These are phyloP conservation scores for Cupressus sempervirens DNA, from an alignment of 75 land plant species.

Conservation along the genomic window DNA sequence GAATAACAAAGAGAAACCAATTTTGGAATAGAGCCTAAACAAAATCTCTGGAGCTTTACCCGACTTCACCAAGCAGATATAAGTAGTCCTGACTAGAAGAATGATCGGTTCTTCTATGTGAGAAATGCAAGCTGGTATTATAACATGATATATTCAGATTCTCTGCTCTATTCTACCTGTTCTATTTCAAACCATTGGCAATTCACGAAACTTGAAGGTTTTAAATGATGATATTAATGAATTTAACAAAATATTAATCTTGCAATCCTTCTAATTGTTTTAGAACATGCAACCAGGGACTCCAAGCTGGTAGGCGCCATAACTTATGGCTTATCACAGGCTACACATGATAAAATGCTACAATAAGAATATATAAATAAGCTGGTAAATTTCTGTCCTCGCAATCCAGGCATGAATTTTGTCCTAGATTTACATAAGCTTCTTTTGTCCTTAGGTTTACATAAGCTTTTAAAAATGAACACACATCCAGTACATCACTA, in stretches of 20 bases:
- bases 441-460: not conserved
- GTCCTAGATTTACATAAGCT: not conserved
- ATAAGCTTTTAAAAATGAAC: not conserved
- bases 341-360: not conserved
- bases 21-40: not conserved
- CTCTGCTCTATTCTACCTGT: not conserved
- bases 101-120: not conserved
- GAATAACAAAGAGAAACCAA: not conserved
- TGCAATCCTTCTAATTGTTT: not conserved
- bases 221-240: not conserved
- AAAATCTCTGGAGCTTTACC: not conserved
- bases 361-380: conserved; percentile 2
- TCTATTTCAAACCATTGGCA: not conserved
- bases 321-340: not conserved
- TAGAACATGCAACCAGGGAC: not conserved
- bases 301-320: not conserved
- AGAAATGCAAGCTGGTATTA: not conserved
- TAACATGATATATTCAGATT: not conserved
- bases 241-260: not conserved
- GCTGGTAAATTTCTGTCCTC: not conserved
- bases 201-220: not conserved
- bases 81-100: not conserved
- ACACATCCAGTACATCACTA: not conserved
- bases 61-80: not conserved
- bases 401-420: not conserved